phyloP scores from a whole-genome alignment of 345 rosid species.

The Hibiscus trionum region DNA sequence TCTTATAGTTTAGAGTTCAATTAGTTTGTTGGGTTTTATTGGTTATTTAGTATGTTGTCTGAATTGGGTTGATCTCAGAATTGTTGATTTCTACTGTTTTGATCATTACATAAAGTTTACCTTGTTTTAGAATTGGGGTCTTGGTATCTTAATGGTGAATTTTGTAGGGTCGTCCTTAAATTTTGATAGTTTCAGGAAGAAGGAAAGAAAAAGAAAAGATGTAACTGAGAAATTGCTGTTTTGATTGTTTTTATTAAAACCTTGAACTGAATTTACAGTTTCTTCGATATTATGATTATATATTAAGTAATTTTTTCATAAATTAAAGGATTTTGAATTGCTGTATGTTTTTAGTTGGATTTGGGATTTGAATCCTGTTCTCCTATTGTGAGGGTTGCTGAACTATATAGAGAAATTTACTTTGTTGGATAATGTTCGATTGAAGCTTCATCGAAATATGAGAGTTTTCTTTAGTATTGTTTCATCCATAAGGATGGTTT shows the following conservation, averaged over 20 bases:
- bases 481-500: too few relatives aligned
- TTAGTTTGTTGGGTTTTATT: background rate
- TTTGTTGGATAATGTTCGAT: background rate
- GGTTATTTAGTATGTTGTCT: conserved; percentile 6
- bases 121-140: conserved; percentile 10
- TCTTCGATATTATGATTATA: background rate
- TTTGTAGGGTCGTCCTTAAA: background rate
- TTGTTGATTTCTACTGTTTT: conserved; percentile 4
- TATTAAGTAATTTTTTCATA: background rate
- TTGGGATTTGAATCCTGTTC: background rate
- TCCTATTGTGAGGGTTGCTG: background rate
- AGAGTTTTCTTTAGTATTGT: too few relatives aligned
- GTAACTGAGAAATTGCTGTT: background rate
- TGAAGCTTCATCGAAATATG: background rate
- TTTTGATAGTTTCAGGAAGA: conserved; percentile 1
- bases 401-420: too few relatives aligned
- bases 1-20: background rate
- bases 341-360: background rate
- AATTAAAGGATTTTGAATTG: background rate
- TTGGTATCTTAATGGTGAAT: background rate
- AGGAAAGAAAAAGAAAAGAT: background rate
- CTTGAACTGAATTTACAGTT: background rate
- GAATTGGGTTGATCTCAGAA: conserved; percentile 11
- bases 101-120: conserved; percentile 6
- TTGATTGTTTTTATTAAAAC: background rate